Percentiles rank a stretch among this genome's conserved stretches.
phyloP scores from a whole-genome alignment of 306 rosid genomes.

The Cucurbita pepo region DNA sequence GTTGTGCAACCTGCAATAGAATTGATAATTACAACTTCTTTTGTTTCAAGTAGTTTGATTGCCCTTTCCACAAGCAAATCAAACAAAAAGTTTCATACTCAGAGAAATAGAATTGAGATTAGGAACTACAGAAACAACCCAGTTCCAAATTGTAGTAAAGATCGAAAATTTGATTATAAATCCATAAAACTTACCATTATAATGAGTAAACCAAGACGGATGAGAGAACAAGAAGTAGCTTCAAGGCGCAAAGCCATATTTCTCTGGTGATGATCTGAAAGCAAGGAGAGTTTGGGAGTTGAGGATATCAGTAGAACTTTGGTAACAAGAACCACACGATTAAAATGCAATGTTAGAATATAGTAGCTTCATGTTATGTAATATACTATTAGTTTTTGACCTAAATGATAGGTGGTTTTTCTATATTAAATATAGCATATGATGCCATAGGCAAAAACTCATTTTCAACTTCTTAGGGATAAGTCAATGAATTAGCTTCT shows the following conservation, averaged over 20 bases:
- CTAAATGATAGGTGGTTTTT: background rate
- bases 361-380: background rate
- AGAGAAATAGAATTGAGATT: background rate
- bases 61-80: background rate
- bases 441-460: background rate
- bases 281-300: background rate
- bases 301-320: background rate
- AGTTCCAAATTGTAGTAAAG: background rate
- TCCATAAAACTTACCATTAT: background rate
- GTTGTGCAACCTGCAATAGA: conserved; percentile 1
- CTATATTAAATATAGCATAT: background rate
- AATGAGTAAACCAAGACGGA: background rate
- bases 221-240: background rate
- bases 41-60: background rate
- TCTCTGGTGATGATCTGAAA: conserved; percentile 4
- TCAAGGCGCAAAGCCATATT: conserved; percentile 1
- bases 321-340: background rate
- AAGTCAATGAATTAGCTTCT: background rate
- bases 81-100: background rate
- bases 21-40: background rate
- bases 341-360: background rate
- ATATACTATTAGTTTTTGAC: background rate
- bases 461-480: background rate
- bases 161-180: background rate
- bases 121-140: background rate